Percentiles rank a stretch among this genome's conserved stretches.
Evolutionary conservation across 2,329 filamentous ascomycete species (phyloP).

Genomic region (Tolypocladium amazonense): DNA sequence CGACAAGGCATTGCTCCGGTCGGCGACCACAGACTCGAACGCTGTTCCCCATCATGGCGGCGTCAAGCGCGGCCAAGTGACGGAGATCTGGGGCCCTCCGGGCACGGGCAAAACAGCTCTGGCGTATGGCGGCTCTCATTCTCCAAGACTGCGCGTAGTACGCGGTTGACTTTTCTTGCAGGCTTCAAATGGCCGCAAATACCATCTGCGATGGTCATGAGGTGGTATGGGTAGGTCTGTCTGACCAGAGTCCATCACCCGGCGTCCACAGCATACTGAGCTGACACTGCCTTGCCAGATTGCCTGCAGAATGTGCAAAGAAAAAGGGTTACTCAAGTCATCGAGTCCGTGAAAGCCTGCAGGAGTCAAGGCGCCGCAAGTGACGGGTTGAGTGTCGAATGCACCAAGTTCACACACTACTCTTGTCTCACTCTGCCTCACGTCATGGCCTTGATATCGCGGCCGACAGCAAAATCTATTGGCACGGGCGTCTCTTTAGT

Average conservation of each 20-base stretch:
- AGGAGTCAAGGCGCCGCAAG: slow-evolving; percentile 2
- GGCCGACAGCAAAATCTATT: slow-evolving; percentile 54
- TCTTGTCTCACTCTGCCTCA: slow-evolving; percentile 54
- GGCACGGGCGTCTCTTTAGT: slow-evolving; percentile 54
- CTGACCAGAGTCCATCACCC: background rate
- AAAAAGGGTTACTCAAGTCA: slow-evolving; percentile 16
- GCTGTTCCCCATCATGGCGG: slow-evolving; percentile 33
- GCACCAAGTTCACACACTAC: slow-evolving; percentile 34
- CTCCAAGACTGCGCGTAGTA: background rate
- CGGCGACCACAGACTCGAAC: slow-evolving; percentile 5
- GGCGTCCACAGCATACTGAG: background rate
- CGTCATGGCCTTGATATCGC: slow-evolving; percentile 62
- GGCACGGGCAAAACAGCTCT: slow-evolving; percentile 78
- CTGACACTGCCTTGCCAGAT: slow-evolving; percentile 19
- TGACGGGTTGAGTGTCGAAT: slow-evolving; percentile 9
- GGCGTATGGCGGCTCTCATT: slow-evolving; percentile 44
- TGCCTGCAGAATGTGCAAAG: slow-evolving; percentile 32
- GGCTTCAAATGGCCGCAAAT: slow-evolving; percentile 58
- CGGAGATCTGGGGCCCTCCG: slow-evolving; percentile 80
- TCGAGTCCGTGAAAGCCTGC: slow-evolving; percentile 9
- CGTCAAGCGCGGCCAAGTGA: slow-evolving; percentile 64
- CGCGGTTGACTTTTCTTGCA: slow-evolving; percentile 20
- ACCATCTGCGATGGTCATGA: slow-evolving; percentile 48
- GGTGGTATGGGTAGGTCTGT: slow-evolving; percentile 77
- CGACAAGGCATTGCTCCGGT: slow-evolving; percentile 32